Percentiles rank a stretch among this genome's conserved stretches.
phyloP scores from a whole-genome alignment of 345 rosid species.

The Heritiera littoralis region DNA sequence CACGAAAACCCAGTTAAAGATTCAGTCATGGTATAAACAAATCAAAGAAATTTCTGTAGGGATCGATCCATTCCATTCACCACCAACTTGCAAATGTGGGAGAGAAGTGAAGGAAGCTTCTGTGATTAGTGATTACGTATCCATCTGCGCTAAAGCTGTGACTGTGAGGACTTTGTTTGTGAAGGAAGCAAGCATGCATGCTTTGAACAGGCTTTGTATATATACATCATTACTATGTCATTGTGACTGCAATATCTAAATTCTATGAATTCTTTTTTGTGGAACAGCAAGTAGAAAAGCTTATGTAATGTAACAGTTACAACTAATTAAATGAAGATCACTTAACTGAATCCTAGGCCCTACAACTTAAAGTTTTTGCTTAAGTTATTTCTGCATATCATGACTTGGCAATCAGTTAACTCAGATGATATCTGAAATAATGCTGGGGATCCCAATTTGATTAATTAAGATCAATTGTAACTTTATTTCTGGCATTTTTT shows the following conservation, averaged over 20 bases:
- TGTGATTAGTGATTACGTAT: background rate
- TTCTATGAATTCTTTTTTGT: background rate
- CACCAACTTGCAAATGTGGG: background rate
- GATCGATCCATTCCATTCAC: background rate
- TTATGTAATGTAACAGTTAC: no score
- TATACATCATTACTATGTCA: background rate
- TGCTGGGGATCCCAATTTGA: background rate
- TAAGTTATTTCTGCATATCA: background rate
- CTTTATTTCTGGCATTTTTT: background rate
- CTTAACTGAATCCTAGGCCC: no score
- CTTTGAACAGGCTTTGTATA: background rate
- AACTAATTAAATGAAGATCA: no score
- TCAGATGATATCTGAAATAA: background rate
- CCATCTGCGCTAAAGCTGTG: background rate
- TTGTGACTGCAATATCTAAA: background rate
- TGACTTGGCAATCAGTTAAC: background rate
- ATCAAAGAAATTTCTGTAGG: background rate
- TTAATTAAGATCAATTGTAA: background rate
- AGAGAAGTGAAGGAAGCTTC: constrained; percentile 3
- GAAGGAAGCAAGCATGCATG: constrained; percentile 15
- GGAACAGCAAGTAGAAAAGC: background rate
- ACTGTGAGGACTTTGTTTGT: background rate
- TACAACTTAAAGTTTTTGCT: background rate
- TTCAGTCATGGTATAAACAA: no score
- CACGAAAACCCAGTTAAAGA: no score